Conservation (phyloP, 2,329 filamentous ascomycete genomes). For the Scleromitrula shiraiana region DNA sequence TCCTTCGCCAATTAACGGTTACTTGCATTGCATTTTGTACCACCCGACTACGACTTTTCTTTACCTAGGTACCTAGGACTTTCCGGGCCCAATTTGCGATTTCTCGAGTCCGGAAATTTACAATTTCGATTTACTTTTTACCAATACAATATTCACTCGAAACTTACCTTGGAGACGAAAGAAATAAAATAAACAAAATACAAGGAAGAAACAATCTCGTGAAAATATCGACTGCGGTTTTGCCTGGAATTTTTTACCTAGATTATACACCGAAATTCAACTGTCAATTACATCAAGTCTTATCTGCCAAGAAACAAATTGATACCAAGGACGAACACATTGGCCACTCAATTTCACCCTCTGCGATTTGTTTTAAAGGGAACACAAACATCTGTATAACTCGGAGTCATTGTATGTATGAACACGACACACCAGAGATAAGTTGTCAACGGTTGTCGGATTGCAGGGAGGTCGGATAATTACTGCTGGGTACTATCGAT, state of each 20-base stretch:
- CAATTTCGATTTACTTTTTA: slow-evolving; percentile 3
- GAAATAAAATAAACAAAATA: background rate
- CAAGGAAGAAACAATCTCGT: background rate
- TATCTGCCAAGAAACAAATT: background rate
- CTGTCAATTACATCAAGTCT: background rate
- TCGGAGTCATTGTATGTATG: slow-evolving; percentile 3
- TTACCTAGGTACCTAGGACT: background rate
- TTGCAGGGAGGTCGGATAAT: slow-evolving; percentile 20
- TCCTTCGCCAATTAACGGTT: slow-evolving; percentile 12
- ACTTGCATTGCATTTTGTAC: slow-evolving; percentile 5
- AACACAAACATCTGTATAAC: slow-evolving; percentile 3
- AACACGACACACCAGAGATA: slow-evolving; percentile 4
- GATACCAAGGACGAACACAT: too few species aligned
- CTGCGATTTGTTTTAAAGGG: background rate
- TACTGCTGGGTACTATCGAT: slow-evolving; percentile 15
- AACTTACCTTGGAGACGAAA: too few species aligned
- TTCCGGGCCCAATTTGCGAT: too few species aligned
- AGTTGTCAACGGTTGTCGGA: slow-evolving; percentile 19
- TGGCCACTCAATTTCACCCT: background rate
- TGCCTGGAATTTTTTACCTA: too few species aligned
- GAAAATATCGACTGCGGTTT: too few species aligned
- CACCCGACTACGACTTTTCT: background rate
- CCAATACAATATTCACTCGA: slow-evolving; percentile 1
- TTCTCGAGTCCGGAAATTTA: background rate
- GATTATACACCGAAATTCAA: too few species aligned